Evolutionary conservation across 1,284 basidiomycete genomes (phyloP).

Genomic region (Rhodotorula sp.): DNA sequence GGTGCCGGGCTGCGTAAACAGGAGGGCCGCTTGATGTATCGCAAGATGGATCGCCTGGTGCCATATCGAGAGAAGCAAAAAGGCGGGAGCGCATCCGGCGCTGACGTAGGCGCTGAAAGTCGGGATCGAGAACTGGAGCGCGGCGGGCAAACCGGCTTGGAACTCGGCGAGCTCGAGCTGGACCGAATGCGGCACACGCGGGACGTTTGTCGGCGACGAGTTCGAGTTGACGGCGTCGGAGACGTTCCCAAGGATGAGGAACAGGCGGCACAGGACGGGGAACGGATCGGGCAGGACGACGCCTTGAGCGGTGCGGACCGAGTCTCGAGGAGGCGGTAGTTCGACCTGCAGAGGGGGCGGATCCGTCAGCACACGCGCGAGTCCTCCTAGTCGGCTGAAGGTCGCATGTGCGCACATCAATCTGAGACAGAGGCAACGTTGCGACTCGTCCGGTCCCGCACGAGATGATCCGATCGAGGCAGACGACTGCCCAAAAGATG

Average conservation of each 20-base stretch:
- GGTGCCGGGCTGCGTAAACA: background rate
- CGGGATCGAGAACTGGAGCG: slow-evolving; percentile 22
- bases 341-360: background rate
- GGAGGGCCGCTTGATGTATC: slow-evolving; percentile 11
- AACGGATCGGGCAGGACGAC: slow-evolving; percentile 22
- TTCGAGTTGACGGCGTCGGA: slow-evolving; percentile 25
- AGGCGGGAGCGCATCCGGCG: slow-evolving; percentile 14
- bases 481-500: slow-evolving; percentile 24
- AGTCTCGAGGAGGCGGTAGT: slow-evolving; percentile 1
- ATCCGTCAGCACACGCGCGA: background rate
- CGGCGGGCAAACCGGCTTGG: slow-evolving; percentile 6
- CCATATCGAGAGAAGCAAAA: slow-evolving; percentile 28
- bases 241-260: slow-evolving; percentile 27
- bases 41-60: slow-evolving; percentile 27
- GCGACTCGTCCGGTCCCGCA: slow-evolving; percentile 24
- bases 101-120: slow-evolving; percentile 18
- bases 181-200: background rate
- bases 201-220: background rate
- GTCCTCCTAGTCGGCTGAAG: background rate
- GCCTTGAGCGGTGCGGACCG: slow-evolving; percentile 4
- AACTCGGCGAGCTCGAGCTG: slow-evolving; percentile 23
- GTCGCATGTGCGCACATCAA: slow-evolving; percentile 16
- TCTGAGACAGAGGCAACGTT: slow-evolving; percentile 25
- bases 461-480: slow-evolving; percentile 30
- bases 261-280: slow-evolving; percentile 22